These are phyloP conservation scores for Nigrospora oryzae DNA, from an alignment of 2,329 filamentous ascomycete genomes.

Conservation along the genomic window DNA sequence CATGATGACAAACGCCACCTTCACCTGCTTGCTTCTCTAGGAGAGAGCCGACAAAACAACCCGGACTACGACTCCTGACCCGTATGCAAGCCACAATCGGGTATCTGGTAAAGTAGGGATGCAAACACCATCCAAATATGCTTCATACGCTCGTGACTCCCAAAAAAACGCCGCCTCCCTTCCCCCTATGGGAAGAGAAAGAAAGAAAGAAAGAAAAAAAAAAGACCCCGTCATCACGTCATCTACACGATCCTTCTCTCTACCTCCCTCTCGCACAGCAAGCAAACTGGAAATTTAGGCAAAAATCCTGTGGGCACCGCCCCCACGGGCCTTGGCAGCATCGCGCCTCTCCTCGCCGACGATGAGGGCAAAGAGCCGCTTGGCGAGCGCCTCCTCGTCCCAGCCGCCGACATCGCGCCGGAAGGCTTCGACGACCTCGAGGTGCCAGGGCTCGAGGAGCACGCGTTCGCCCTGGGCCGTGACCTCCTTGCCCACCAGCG, in stretches of 20 bases:
- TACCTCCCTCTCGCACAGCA: background rate
- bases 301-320: background rate
- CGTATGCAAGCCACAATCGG: too few relatives aligned
- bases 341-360: slow-evolving; percentile 35
- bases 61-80: too few relatives aligned
- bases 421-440: slow-evolving; percentile 50
- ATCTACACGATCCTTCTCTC: background rate
- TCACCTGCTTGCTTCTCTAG: too few relatives aligned
- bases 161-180: too few relatives aligned
- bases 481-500: slow-evolving; percentile 40
- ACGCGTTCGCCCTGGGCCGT: slow-evolving; percentile 35
- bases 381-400: slow-evolving; percentile 39
- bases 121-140: too few relatives aligned
- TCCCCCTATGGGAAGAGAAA: too few relatives aligned
- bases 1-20: too few relatives aligned
- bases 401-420: slow-evolving; percentile 36
- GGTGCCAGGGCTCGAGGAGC: slow-evolving; percentile 45
- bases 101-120: too few relatives aligned
- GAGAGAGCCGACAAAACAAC: too few relatives aligned
- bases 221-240: too few relatives aligned
- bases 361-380: slow-evolving; percentile 44
- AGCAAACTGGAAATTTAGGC: background rate
- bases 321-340: slow-evolving; percentile 5
- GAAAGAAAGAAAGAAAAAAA: too few relatives aligned
- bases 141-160: too few relatives aligned